Evolutionary conservation across 129 eudicot species (phyloP).

Genomic region (Scalesia atractyloides): DNA sequence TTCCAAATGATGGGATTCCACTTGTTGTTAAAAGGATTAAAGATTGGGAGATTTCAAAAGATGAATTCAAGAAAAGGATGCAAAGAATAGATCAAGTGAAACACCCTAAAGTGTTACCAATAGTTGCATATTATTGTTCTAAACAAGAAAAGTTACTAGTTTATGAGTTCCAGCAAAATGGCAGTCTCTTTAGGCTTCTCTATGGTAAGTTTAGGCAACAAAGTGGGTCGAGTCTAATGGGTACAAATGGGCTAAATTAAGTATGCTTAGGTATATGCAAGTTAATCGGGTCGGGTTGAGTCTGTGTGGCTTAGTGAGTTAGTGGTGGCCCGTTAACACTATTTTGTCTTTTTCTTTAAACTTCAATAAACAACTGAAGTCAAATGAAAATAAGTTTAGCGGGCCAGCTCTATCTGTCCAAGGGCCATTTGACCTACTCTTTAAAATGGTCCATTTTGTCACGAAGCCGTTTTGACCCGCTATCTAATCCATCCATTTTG

Average conservation of each 20-base stretch:
- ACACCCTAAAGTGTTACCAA: slow-evolving; percentile 59
- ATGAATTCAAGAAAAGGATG: slow-evolving; percentile 74
- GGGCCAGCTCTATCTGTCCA: neutral
- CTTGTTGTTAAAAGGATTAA: slow-evolving; percentile 74
- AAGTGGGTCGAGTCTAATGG: neutral
- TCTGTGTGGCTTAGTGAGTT: neutral
- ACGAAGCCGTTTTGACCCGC: neutral
- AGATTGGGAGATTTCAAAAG: slow-evolving; percentile 63
- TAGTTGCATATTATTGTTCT: slow-evolving; percentile 70
- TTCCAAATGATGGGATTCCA: slow-evolving; percentile 34
- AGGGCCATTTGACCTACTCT: neutral
- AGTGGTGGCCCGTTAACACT: neutral
- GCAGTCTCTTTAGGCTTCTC: slow-evolving; percentile 65
- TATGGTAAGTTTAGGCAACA: slow-evolving; percentile 48
- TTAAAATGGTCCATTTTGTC: neutral
- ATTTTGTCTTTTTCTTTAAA: neutral
- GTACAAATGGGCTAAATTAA: neutral
- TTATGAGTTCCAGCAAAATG: slow-evolving; percentile 71
- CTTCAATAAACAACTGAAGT: neutral
- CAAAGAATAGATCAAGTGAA: slow-evolving; percentile 51
- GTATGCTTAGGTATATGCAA: neutral
- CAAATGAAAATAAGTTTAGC: neutral
- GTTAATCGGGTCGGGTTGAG: neutral
- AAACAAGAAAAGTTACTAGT: slow-evolving; percentile 72
- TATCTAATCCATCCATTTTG: neutral